These are phyloP conservation scores for Vitis rotundifolia DNA, from an alignment of 164 flowering plant species.

Conservation along the genomic window DNA sequence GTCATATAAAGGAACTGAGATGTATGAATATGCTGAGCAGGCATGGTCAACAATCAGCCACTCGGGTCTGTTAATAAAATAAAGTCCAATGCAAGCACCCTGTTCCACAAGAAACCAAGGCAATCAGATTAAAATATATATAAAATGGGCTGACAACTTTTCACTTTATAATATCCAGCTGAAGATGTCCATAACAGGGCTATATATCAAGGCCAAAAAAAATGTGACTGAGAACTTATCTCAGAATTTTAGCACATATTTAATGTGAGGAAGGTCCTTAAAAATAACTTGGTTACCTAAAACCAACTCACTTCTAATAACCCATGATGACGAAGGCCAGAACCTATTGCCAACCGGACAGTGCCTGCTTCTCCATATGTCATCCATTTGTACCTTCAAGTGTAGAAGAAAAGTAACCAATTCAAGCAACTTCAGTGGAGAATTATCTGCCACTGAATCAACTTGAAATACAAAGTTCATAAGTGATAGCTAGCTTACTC, in stretches of 20 bases:
- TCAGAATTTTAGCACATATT: no score
- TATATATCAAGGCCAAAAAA: not conserved
- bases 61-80: constrained; percentile 74
- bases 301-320: constrained; percentile 41
- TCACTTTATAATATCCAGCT: not conserved
- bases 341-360: constrained; percentile 65
- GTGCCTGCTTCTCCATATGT: constrained; percentile 70
- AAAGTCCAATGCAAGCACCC: constrained; percentile 66
- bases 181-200: constrained; percentile 5
- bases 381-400: constrained; percentile 72
- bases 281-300: no score
- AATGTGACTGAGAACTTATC: not conserved
- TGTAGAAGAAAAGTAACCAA: constrained; percentile 2
- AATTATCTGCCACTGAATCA: not conserved
- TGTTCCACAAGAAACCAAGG: constrained; percentile 17
- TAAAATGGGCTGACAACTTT: not conserved
- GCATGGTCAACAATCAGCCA: constrained; percentile 80
- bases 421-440: constrained; percentile 2
- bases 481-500: constrained; percentile 16
- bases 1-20: constrained; percentile 75
- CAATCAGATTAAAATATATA: not conserved
- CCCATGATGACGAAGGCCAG: constrained; percentile 55
- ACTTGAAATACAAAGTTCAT: not conserved
- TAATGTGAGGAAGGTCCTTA: no score
- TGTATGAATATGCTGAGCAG: constrained; percentile 69